Conservation (phyloP, 1,284 basidiomycete species). For the Sanghuangporus weigelae region DNA sequence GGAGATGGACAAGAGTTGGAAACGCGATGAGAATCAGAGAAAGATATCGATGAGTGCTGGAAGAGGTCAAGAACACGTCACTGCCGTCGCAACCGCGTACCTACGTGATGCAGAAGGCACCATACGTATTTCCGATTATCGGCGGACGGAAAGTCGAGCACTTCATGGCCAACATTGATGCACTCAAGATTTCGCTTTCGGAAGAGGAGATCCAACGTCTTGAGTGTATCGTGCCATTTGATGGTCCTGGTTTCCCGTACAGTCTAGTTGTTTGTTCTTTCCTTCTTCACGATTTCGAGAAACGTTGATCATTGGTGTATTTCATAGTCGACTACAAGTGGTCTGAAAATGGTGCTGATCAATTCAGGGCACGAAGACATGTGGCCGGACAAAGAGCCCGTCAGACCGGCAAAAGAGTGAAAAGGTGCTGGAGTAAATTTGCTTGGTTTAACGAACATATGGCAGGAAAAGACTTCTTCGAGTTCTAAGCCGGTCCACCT, state of each 20-base stretch:
- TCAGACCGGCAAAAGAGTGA: background rate
- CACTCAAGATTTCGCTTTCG: slow-evolving; percentile 23
- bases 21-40: background rate
- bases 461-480: background rate
- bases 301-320: background rate
- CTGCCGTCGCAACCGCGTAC: slow-evolving; percentile 18
- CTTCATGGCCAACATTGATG: slow-evolving; percentile 26
- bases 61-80: slow-evolving; percentile 26
- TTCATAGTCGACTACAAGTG: background rate
- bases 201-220: slow-evolving; percentile 21
- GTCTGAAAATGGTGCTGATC: background rate
- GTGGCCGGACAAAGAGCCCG: background rate
- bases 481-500: background rate
- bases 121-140: slow-evolving; percentile 23
- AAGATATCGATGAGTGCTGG: background rate
- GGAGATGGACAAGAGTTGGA: background rate
- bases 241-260: slow-evolving; percentile 24
- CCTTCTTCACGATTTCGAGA: background rate
- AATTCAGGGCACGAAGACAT: slow-evolving; percentile 1
- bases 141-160: slow-evolving; percentile 26
- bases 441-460: background rate
- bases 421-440: background rate
- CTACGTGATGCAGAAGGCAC: slow-evolving; percentile 14
- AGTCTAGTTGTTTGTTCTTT: background rate
- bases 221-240: slow-evolving; percentile 21